phyloP scores from a whole-genome alignment of 106 monocot species.

The Allium fistulosum region DNA sequence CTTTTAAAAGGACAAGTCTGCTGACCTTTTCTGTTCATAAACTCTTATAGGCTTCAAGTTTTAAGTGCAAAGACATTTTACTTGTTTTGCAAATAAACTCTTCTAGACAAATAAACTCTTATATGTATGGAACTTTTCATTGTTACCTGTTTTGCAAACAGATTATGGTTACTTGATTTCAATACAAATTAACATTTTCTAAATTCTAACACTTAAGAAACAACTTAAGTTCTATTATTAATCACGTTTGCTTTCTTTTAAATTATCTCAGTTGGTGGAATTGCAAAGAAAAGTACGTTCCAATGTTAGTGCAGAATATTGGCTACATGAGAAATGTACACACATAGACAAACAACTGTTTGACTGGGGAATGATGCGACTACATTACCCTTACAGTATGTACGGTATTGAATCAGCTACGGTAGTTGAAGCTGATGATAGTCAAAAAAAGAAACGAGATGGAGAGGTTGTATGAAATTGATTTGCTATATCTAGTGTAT shows the following conservation, averaged over 20 bases:
- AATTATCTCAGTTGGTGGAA: conserved; percentile 54
- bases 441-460: conserved; percentile 80
- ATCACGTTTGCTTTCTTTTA: background rate
- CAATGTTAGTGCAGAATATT: conserved; percentile 65
- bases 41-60: too few species aligned
- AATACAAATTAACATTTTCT: too few species aligned
- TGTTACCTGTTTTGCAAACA: too few species aligned
- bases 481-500: background rate
- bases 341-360: conserved; percentile 69
- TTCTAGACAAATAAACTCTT: too few species aligned
- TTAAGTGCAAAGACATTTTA: too few species aligned
- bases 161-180: too few species aligned
- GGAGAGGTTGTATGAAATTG: conserved; percentile 50
- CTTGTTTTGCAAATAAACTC: too few species aligned
- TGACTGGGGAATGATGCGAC: conserved; percentile 97
- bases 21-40: too few species aligned
- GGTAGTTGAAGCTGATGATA: conserved; percentile 83
- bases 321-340: conserved; percentile 65
- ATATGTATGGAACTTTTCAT: too few species aligned
- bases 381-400: conserved; percentile 63
- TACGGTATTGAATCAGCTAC: conserved; percentile 82
- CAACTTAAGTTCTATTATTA: too few species aligned
- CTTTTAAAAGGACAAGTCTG: too few species aligned
- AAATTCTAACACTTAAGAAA: too few species aligned
- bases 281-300: conserved; percentile 76